phyloP scores from a whole-genome alignment of 2,329 filamentous ascomycete species.

The Didymella pomorum region DNA sequence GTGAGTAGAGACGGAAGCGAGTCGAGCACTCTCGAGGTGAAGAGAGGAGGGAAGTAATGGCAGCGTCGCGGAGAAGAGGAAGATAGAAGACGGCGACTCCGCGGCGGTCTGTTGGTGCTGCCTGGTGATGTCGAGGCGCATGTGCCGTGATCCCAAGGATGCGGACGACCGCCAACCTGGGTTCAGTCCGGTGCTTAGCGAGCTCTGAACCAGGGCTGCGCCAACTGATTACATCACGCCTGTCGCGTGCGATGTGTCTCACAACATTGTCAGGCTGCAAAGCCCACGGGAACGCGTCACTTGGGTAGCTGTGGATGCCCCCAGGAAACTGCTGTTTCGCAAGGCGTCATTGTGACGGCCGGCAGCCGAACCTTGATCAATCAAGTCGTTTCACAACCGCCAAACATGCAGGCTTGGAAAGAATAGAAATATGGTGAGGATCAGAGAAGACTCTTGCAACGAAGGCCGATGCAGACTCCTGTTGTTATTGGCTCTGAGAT shows the following conservation, averaged over 20 bases:
- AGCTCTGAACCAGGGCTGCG: constrained; percentile 25
- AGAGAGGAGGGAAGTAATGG: not conserved
- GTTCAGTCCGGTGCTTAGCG: constrained; percentile 31
- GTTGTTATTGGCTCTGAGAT: not conserved
- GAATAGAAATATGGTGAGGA: no score
- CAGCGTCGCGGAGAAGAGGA: not conserved
- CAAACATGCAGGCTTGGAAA: not conserved
- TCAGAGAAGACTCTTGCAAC: no score
- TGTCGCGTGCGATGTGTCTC: constrained; percentile 18
- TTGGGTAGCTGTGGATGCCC: not conserved
- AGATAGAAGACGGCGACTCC: not conserved
- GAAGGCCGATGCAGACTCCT: not conserved
- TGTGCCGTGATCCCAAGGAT: constrained; percentile 14
- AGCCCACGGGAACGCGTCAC: constrained; percentile 42
- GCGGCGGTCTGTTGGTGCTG: constrained; percentile 16
- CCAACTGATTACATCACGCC: constrained; percentile 30
- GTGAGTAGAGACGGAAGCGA: not conserved
- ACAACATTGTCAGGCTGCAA: not conserved
- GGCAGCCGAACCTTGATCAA: not conserved
- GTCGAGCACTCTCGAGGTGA: not conserved
- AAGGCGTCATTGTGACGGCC: constrained; percentile 1
- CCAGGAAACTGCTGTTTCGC: not conserved
- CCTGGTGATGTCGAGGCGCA: constrained; percentile 22
- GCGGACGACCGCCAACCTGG: constrained; percentile 17
- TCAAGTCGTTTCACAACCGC: not conserved